Conservation (phyloP, 176 grass and related monocot genomes). For the Eragrostis curvula region DNA sequence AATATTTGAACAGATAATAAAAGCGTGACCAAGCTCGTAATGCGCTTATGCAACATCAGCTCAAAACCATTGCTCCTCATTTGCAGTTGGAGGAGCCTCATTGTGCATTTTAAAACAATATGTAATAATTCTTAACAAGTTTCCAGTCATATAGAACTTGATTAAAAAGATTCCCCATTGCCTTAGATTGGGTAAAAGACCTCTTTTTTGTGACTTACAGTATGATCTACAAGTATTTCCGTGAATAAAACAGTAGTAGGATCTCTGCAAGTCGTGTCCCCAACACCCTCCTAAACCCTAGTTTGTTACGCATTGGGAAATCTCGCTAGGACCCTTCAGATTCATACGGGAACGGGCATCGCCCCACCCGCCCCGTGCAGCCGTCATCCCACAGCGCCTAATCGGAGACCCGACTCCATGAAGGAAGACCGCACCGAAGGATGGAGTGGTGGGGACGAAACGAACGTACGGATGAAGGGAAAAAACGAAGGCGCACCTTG, state of each 20-base stretch:
- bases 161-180: too few species aligned
- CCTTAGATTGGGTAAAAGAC: too few species aligned
- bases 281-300: conserved; percentile 17
- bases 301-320: neutral
- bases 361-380: neutral
- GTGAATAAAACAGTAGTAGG: too few species aligned
- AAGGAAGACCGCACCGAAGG: neutral
- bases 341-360: neutral
- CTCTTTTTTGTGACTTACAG: too few species aligned
- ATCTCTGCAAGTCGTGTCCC: too few species aligned
- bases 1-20: neutral
- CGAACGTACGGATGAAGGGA: neutral
- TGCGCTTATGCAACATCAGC: neutral
- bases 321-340: neutral
- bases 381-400: neutral
- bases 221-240: too few species aligned
- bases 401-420: neutral
- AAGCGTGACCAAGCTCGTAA: too few species aligned
- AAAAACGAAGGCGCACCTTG: neutral
- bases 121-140: too few species aligned
- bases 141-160: too few species aligned
- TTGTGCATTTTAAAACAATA: neutral
- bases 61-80: neutral
- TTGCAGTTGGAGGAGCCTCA: neutral
- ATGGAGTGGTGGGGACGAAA: neutral